phyloP scores from a whole-genome alignment of 2,329 filamentous ascomycete genomes.

The Diaporthe sp. region DNA sequence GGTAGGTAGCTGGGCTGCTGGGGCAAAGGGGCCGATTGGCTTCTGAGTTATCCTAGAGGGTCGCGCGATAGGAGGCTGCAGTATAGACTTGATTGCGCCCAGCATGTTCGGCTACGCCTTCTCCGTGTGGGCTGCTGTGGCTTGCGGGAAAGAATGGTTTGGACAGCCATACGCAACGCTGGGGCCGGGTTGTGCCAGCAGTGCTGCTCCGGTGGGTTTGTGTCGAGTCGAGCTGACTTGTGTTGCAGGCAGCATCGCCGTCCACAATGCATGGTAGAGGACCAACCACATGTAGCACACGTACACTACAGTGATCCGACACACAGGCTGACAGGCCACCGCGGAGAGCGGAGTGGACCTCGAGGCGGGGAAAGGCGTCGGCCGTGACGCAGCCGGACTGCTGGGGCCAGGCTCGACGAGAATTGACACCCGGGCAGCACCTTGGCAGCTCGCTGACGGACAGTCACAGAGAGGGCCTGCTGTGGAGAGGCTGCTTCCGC shows the following conservation, averaged over 20 bases:
- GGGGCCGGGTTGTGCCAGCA: too few species aligned
- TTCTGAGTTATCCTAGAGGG: not conserved
- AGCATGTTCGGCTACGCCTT: constrained; percentile 12
- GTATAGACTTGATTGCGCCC: constrained; percentile 19
- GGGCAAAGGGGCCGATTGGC: constrained; percentile 15
- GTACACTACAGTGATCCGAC: not conserved
- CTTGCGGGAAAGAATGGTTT: not conserved
- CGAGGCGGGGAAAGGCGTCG: constrained; percentile 21
- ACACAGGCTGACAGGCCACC: constrained; percentile 1
- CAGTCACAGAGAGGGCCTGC: not conserved
- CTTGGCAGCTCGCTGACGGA: not conserved
- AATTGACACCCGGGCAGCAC: not conserved
- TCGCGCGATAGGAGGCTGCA: constrained; percentile 2
- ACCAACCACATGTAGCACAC: not conserved
- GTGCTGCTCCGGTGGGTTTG: too few species aligned
- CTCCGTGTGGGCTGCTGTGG: constrained; percentile 12
- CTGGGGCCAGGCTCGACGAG: not conserved
- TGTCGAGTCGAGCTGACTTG: not conserved
- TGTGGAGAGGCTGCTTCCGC: not conserved
- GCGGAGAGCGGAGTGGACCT: constrained; percentile 2
- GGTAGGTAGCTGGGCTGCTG: not conserved
- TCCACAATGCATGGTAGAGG: not conserved
- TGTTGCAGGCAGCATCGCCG: constrained; percentile 13
- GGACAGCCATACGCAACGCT: too few species aligned
- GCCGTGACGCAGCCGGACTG: constrained; percentile 29